Evolutionary conservation across 2,329 filamentous ascomycete genomes (phyloP), one percentile per base, ranked within the genome.

Genomic region (Hortaea sp.): DNA sequence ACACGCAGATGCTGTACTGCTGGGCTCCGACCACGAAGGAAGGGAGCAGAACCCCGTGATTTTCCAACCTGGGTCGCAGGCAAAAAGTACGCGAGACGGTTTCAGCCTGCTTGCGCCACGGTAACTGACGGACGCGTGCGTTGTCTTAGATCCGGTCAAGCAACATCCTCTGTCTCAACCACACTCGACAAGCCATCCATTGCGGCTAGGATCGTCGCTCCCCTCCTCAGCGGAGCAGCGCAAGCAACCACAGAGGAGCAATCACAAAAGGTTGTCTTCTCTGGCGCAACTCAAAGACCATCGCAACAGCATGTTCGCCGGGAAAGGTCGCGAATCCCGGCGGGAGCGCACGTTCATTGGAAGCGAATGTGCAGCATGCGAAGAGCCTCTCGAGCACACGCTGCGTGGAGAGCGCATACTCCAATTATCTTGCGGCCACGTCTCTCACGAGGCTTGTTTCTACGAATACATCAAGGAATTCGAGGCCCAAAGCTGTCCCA

Each of bases 391-490:
- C 51, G 92, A 97, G 67, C 90, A 97, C 66, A 98, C 88, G 3
- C 75, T 98, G 41, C 85, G 86, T 43, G 92, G 92, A 49, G 92
- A 98, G 70, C 82, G 88, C 55, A 88, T 98, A 51, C 73, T 98
- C 45, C 92, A 97, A 64, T 92, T 98, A 60, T 94, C 89, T 5
- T 98, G 92, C 68, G 79, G 83, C n/a, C 92, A 98, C 67, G 90
- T 98, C 49, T 88, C 90, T 7, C 92, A 98, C 64, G 92, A 97
- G 66, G 92, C 90, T 32, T 98, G 92, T 69, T 97, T 98, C 64
- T 97, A 97, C 69, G 92, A 98, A 67, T 95, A 94, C 63, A 94
- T 98, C 58, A 85, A 87, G 60, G 90, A 95, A 62, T 85, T 90
- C 49, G 89, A 97, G 56, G 86, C 86, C 44, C 88, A 97, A 60